A percentile compares a stretch with the other conserved stretches of the same genome.
Conservation (phyloP, 23 red algal species). For the Chondrus crispus region DNA sequence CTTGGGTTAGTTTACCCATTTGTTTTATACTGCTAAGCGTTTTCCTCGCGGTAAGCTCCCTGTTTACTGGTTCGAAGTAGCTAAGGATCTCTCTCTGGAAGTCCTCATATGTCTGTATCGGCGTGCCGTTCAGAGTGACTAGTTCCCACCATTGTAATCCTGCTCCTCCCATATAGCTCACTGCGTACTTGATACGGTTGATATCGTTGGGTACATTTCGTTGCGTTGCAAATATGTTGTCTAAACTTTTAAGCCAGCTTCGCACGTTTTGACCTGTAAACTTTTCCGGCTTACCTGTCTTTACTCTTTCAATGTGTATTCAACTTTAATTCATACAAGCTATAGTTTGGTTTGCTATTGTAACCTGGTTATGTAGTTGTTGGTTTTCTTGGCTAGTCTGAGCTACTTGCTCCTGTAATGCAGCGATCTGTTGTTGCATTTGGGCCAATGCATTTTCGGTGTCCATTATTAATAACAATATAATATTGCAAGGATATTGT, state of each 20-base stretch:
- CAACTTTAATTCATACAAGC: no score
- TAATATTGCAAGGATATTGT: no score
- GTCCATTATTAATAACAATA: no score
- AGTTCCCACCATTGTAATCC: slow-evolving; percentile 31
- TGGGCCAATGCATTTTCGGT: no score
- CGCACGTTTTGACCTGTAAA: neutral
- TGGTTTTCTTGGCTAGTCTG: no score
- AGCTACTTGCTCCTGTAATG: neutral
- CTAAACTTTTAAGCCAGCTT: slow-evolving; percentile 16
- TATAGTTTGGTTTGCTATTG: neutral
- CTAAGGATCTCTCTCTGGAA: neutral
- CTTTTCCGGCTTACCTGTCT: neutral
- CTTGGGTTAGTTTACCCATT: neutral
- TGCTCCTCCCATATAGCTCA: neutral
- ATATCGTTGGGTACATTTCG: neutral
- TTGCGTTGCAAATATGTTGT: neutral
- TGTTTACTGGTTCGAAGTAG: neutral
- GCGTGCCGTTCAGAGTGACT: neutral
- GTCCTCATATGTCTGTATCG: neutral
- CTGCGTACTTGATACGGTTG: neutral
- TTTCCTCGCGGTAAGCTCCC: neutral
- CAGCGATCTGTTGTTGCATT: neutral
- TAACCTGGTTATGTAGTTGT: no score
- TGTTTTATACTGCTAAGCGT: neutral
- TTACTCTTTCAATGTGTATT: no score